Evolutionary conservation across 495 filamentous ascomycete genomes (phyloP).

Genomic region (Penicillium bialowiezense): DNA sequence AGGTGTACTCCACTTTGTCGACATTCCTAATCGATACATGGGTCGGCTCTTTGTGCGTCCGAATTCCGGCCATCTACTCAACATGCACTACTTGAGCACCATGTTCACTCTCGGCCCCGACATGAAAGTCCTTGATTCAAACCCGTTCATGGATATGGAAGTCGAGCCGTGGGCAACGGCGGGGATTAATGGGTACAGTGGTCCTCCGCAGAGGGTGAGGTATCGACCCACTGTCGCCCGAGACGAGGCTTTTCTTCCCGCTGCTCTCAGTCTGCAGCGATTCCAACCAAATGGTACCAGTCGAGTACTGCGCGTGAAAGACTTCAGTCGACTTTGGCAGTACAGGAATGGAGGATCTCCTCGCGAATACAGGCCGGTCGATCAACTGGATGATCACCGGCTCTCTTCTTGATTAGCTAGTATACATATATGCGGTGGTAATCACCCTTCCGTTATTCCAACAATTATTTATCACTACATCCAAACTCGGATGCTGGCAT

Average conservation of each 20-base stretch:
- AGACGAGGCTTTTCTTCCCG: constrained; percentile 5
- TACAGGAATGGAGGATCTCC: constrained; percentile 69
- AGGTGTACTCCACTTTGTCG: constrained; percentile 66
- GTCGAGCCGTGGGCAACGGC: constrained; percentile 10
- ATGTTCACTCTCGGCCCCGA: constrained; percentile 61
- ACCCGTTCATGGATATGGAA: constrained; percentile 37
- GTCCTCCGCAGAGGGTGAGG: neutral
- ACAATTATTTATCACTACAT: neutral
- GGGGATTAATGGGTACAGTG: neutral
- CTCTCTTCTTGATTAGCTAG: neutral
- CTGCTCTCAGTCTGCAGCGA: neutral
- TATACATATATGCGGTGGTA: too few relatives aligned
- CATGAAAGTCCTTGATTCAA: constrained; percentile 22
- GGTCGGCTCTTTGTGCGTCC: constrained; percentile 71
- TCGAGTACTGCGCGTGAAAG: constrained; percentile 50
- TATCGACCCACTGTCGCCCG: constrained; percentile 4
- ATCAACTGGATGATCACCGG: neutral
- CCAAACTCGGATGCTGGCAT: neutral
- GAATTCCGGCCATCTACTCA: constrained; percentile 69
- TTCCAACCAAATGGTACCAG: neutral
- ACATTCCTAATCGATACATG: constrained; percentile 57
- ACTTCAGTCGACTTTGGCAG: constrained; percentile 70
- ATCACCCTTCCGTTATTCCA: too few relatives aligned
- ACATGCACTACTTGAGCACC: constrained; percentile 75
- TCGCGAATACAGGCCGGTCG: neutral